phyloP scores from a whole-genome alignment of 2,329 filamentous ascomycete species.

The Beauveria sp. region DNA sequence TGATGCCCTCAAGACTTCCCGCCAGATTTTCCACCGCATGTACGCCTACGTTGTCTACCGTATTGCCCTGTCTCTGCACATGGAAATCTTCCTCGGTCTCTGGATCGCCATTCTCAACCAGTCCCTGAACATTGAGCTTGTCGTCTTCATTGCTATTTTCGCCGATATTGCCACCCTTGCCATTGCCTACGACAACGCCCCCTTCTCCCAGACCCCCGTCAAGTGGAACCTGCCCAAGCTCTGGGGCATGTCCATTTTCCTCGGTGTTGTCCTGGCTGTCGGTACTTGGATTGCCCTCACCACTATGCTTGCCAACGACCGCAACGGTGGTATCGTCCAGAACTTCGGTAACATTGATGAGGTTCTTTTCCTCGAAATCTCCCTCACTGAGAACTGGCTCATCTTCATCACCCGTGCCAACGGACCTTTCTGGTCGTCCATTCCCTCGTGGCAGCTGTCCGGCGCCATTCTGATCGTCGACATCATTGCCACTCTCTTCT shows the following conservation, averaged over 20 bases:
- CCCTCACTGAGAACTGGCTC: slow-evolving; percentile 88
- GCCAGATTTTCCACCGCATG: slow-evolving; percentile 96
- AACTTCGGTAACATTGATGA: slow-evolving; percentile 77
- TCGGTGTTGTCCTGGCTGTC: slow-evolving; percentile 71
- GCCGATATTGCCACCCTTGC: slow-evolving; percentile 87
- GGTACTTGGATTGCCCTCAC: slow-evolving; percentile 87
- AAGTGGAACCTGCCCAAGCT: slow-evolving; percentile 95
- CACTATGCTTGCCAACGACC: slow-evolving; percentile 65
- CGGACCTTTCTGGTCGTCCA: slow-evolving; percentile 84
- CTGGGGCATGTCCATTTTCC: slow-evolving; percentile 84
- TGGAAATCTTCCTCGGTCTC: slow-evolving; percentile 85
- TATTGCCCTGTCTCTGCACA: slow-evolving; percentile 83
- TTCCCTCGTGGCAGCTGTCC: slow-evolving; percentile 77
- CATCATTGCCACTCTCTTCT: slow-evolving; percentile 77
- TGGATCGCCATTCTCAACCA: slow-evolving; percentile 87
- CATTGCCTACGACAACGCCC: slow-evolving; percentile 89
- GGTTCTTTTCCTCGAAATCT: slow-evolving; percentile 83
- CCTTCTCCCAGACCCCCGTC: slow-evolving; percentile 76
- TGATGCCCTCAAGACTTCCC: slow-evolving; percentile 84
- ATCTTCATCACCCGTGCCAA: slow-evolving; percentile 95
- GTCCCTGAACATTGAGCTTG: slow-evolving; percentile 75
- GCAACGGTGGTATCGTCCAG: slow-evolving; percentile 78
- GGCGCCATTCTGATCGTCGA: slow-evolving; percentile 77
- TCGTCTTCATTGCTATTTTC: slow-evolving; percentile 93
- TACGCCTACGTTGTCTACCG: slow-evolving; percentile 94